phyloP scores from a whole-genome alignment of 371 early-diverging fungal genomes.

The Mycotypha africana region DNA sequence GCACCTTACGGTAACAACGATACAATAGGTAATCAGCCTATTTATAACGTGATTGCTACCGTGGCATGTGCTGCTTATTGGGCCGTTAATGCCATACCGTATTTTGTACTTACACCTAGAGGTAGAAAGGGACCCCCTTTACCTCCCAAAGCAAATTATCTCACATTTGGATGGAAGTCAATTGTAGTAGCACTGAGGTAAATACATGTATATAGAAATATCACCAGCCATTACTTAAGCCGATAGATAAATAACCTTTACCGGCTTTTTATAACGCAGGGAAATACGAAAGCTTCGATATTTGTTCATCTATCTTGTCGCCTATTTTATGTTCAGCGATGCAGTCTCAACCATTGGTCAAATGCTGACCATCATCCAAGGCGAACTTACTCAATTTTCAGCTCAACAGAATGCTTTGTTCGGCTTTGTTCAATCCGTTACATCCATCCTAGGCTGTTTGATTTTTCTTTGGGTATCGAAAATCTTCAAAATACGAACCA shows the following conservation, averaged over 20 bases:
- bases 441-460: conserved; percentile 37
- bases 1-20: conserved; percentile 7
- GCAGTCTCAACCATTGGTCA: conserved; percentile 38
- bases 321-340: conserved; percentile 38
- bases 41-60: conserved; percentile 37
- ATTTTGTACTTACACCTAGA: conserved; percentile 26
- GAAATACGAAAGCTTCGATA: conserved; percentile 40
- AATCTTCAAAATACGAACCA: conserved; percentile 21
- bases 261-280: conserved; percentile 4
- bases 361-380: conserved; percentile 25
- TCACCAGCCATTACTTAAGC: neutral
- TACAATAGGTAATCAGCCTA: conserved; percentile 34
- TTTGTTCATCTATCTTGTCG: conserved; percentile 29
- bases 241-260: neutral
- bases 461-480: conserved; percentile 30
- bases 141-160: conserved; percentile 20
- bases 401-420: conserved; percentile 24
- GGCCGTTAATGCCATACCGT: conserved; percentile 32
- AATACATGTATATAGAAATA: neutral
- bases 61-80: conserved; percentile 33
- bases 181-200: conserved; percentile 7
- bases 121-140: conserved; percentile 26
- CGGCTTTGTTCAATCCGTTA: conserved; percentile 21
- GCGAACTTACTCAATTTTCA: conserved; percentile 26
- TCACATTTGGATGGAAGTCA: conserved; percentile 34